Evolutionary conservation across 176 grass and related monocot species (phyloP), one percentile per base, ranked within the genome.

Genomic region (Aegilops umbellulata): DNA sequence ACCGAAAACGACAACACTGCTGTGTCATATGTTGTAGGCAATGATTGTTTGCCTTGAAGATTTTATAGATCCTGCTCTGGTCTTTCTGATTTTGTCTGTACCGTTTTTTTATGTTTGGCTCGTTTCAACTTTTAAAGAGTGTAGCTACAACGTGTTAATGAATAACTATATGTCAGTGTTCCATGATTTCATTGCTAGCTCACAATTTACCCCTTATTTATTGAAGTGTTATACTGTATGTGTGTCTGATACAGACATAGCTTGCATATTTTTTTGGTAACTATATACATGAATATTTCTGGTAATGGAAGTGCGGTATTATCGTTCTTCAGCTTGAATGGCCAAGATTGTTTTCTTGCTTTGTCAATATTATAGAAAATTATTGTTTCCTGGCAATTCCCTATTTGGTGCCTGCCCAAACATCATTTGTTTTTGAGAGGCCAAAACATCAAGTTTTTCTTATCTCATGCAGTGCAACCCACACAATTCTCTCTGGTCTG

Each of bases 241-340:
- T 75, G 27, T 39, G n/a, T 69, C 30, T 57, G n/a, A 25, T 20
- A 36, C 51, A 58, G 57, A 38, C 71, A 73, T 41, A 12, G 35
- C 22, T 82, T 71, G 23, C 49, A 41, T 71, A 35, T 10, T 38
- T 71, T 23, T 17, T 17, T 26, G 31, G 6, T 42, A 70, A 41
- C 60, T 83, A 73, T 83, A 73, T 20, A 26, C 17, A 30, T 73
- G 51, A 60, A 60, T 83, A 36, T 74, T 83, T 20, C 19, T 74
- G 69, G 15, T 62, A 74, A 14, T 63, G 55, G 36, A 27, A 47
- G 36, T 30, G 39, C 10, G 46, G 41, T 42, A 42, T 42, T 42
- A 42, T 42, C 3, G 41, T 42, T 42, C 41, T 42, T 42, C 41
- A 42, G 41, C 41, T 42, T 42, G 41, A 42, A 42, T 42, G 41